These are phyloP conservation scores for Letharia lupina DNA, from an alignment of 495 filamentous ascomycete species.

Conservation along the genomic window DNA sequence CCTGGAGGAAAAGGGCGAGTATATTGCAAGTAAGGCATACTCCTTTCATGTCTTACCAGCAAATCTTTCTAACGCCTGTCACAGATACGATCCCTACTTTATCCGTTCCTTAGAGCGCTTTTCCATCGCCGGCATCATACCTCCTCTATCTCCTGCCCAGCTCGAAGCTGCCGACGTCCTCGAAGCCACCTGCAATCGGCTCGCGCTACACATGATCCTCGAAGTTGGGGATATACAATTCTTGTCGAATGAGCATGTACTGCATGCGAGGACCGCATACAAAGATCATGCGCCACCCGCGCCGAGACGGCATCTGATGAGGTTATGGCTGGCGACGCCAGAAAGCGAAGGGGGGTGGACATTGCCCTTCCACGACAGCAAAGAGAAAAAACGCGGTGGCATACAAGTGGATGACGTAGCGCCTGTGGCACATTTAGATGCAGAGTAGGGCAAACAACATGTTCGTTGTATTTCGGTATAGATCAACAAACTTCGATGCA, in stretches of 20 bases:
- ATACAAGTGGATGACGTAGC: conserved; percentile 75
- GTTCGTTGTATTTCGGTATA: too few relatives aligned
- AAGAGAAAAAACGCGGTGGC: conserved; percentile 77
- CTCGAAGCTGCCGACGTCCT: conserved; percentile 54
- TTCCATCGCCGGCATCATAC: conserved; percentile 56
- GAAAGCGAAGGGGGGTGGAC: conserved; percentile 81
- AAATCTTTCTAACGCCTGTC: not conserved
- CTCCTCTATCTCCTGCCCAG: conserved; percentile 56
- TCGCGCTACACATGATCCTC: conserved; percentile 67
- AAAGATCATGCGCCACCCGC: conserved; percentile 53
- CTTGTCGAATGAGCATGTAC: conserved; percentile 56
- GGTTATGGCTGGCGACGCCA: conserved; percentile 74
- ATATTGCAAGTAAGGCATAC: conserved; percentile 42
- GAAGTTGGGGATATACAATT: conserved; percentile 78
- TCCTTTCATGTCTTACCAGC: not conserved
- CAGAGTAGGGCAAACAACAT: conserved; percentile 5
- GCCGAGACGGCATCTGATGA: conserved; percentile 68
- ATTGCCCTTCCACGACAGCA: conserved; percentile 69
- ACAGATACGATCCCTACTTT: conserved; percentile 75
- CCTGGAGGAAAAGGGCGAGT: conserved; percentile 40
- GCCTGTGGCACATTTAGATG: conserved; percentile 41
- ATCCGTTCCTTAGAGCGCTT: conserved; percentile 60
- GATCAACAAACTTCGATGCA: not conserved
- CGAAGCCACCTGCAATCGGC: conserved; percentile 55
- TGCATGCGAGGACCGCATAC: conserved; percentile 64